phyloP scores from a whole-genome alignment of 1,284 basidiomycete genomes.

The Flammula alnicola region DNA sequence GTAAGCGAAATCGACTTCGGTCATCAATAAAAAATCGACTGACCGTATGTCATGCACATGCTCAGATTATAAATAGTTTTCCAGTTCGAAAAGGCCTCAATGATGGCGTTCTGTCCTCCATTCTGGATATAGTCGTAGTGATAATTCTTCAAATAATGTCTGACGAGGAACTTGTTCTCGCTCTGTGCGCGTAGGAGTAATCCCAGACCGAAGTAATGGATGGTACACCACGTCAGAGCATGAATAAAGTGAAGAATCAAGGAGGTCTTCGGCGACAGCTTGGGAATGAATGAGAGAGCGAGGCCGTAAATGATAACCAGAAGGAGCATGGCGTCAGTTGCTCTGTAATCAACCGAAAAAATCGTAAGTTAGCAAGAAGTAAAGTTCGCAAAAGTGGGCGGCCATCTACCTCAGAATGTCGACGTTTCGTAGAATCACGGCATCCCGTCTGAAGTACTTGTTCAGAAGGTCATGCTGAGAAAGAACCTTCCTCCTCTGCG shows the following conservation, averaged over 20 bases:
- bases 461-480: constrained; percentile 91
- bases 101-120: constrained; percentile 71
- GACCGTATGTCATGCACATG: constrained; percentile 93
- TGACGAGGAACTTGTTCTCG: constrained; percentile 86
- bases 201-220: constrained; percentile 92
- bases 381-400: no score
- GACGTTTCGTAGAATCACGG: constrained; percentile 80
- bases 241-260: constrained; percentile 80
- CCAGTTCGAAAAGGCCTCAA: constrained; percentile 95
- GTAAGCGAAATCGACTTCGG: no score
- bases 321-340: constrained; percentile 48
- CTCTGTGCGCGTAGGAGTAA: constrained; percentile 85
- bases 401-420: constrained; percentile 92
- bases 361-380: constrained; percentile 12
- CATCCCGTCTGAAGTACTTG: constrained; percentile 90
- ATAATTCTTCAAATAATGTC: constrained; percentile 93
- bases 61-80: constrained; percentile 93
- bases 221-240: constrained; percentile 84
- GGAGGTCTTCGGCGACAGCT: constrained; percentile 38
- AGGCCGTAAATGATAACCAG: constrained; percentile 46
- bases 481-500: constrained; percentile 36
- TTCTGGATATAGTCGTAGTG: constrained; percentile 75
- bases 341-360: constrained; percentile 33
- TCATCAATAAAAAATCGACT: constrained; percentile 39
- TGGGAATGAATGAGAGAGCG: constrained; percentile 40